Percentiles rank a stretch among this genome's conserved stretches.
Evolutionary conservation across 768 basidiomycete species (phyloP).

Genomic region (Auriscalpium vulgare): DNA sequence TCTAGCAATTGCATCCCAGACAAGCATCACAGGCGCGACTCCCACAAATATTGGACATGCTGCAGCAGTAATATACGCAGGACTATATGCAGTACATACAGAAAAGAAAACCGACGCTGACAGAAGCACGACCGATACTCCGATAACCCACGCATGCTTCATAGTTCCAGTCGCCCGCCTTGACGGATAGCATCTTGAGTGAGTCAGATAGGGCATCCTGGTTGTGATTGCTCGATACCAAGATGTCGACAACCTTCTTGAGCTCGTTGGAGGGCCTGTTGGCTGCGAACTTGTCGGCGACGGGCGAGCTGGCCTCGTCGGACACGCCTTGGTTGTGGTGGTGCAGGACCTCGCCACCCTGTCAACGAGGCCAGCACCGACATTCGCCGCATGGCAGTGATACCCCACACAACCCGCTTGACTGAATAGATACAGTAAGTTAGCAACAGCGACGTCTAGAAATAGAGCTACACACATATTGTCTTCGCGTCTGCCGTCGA

Average conservation of each 20-base stretch:
- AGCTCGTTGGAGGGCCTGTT: not conserved
- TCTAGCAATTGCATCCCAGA: too few species aligned
- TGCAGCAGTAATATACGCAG: too few species aligned
- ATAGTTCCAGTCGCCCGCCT: too few species aligned
- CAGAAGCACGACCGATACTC: too few species aligned
- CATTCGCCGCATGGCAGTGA: constrained; percentile 83
- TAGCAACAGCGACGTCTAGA: not conserved
- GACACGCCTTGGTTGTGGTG: constrained; percentile 7
- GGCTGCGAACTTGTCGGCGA: not conserved
- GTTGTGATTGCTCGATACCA: not conserved
- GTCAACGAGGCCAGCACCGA: constrained; percentile 40
- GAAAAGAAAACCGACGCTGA: too few species aligned
- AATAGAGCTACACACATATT: constrained; percentile 7
- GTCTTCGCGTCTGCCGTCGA: constrained; percentile 78
- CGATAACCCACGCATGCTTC: too few species aligned
- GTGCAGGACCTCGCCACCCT: constrained; percentile 8
- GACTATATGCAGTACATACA: too few species aligned
- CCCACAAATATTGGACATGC: too few species aligned
- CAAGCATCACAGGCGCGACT: too few species aligned
- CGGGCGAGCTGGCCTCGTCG: not conserved
- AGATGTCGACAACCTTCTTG: constrained; percentile 6
- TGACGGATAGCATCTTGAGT: too few species aligned
- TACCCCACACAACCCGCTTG: constrained; percentile 81
- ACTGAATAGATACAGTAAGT: constrained; percentile 35
- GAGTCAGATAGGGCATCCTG: too few species aligned